Base-by-base conservation (phyloP, 805 yeast genomes). In the Henningerozyma blattae region DNA sequence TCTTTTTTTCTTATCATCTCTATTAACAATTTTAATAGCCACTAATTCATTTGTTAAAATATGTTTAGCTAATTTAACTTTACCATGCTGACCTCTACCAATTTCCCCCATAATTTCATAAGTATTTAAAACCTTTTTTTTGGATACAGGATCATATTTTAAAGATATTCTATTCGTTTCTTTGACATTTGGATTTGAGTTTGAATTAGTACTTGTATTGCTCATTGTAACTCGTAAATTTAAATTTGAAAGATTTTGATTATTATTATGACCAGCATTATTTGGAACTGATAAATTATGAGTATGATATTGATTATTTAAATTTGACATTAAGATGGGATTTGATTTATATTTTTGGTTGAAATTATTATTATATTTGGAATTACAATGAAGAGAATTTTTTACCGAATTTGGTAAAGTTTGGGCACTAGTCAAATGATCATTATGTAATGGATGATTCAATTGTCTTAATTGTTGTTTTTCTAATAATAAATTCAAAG, bases 71-170 rank as follows among this genome's bases (percentile, higher is more conserved):
- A 91, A 66, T 54, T 91, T 91, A 28, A 91, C 98, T 55, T 85
- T 89, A n/a, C 98, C 97, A 58, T 89, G 97, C 55, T 87, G 95
- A n/a, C 98, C 98, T 24, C 82, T 68, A 9, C 98, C 98, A 19
- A 91, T 65, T 59, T 87, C 96, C 18, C 70, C 67, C 20, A 86
- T 59, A 25, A 91, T 82, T 56, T 91, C 98, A 53, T 87, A 91
- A 0, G 93, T 76, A 58, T 91, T 91, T 40, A 91, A 65, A 24
- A 79, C 75, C 52, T 87, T 82, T 33, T 91, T 72, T 40, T 79
- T 76, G 1, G 79, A 75, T 4, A 80, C 70, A 0, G 97, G 96
- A 55, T 91, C 95, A 58, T 84, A 86, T 45, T 87, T 94, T 26
- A 89, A 68, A 24, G 68, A 72, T 13, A 91, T 83, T 38, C 71